Conservation (phyloP, 768 basidiomycete species). For the button mushroom (Agaricus bisporus) region DNA sequence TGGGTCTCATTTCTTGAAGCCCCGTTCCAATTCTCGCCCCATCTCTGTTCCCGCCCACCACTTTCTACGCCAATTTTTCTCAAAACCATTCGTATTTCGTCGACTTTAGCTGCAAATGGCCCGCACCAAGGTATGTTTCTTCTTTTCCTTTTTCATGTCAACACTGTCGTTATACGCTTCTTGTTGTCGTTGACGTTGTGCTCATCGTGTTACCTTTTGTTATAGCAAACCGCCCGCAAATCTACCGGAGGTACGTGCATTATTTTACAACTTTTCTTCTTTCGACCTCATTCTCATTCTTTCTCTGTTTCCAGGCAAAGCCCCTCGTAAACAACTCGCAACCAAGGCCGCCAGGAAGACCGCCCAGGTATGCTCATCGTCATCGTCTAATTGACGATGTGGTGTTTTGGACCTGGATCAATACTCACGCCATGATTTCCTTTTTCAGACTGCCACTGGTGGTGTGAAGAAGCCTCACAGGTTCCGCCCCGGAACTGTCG, state of each 20-base stretch:
- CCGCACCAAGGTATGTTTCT: conserved; percentile 69
- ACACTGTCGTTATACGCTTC: conserved; percentile 17
- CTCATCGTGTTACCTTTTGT: conserved; percentile 24
- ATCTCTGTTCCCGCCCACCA: conserved; percentile 28
- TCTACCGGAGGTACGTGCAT: conserved; percentile 84
- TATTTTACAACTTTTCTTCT: conserved; percentile 18
- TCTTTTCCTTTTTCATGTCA: conserved; percentile 8
- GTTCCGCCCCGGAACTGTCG: conserved; percentile 97
- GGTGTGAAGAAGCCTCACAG: conserved; percentile 99
- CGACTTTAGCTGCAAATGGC: conserved; percentile 50
- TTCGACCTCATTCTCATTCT: conserved; percentile 12
- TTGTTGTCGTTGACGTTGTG: conserved; percentile 17
- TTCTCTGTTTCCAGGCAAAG: conserved; percentile 51
- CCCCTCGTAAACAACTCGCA: conserved; percentile 90
- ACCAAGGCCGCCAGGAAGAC: conserved; percentile 95
- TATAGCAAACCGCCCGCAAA: conserved; percentile 97
- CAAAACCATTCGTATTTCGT: conserved; percentile 18
- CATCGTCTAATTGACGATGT: conserved; percentile 17
- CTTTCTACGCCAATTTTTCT: conserved; percentile 17
- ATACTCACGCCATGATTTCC: background rate
- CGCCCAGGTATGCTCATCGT: conserved; percentile 45
- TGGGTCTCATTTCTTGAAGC: conserved; percentile 26
- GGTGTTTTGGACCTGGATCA: conserved; percentile 8
- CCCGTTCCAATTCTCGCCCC: conserved; percentile 31
- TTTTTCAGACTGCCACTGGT: conserved; percentile 68